Conservation (phyloP, 768 basidiomycete genomes). For the Hygrocybe coccinea region DNA sequence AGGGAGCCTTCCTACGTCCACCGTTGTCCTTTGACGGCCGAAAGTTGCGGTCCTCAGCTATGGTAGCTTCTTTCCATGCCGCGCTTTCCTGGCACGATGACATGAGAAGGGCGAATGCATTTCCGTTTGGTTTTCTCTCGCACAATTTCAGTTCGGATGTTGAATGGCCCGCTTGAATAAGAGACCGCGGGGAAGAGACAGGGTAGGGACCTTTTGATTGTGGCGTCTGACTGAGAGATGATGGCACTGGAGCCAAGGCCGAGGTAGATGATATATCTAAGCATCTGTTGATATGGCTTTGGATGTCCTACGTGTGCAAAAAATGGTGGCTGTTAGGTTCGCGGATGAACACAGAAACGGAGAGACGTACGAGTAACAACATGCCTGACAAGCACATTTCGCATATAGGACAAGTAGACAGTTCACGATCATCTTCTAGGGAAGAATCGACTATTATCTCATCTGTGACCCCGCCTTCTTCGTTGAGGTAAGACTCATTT, state of each 20-base stretch:
- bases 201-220: slow-evolving; percentile 12
- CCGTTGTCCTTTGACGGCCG: slow-evolving; percentile 44
- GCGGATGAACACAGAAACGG: neutral
- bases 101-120: slow-evolving; percentile 84
- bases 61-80: slow-evolving; percentile 77
- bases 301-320: slow-evolving; percentile 37
- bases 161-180: slow-evolving; percentile 20
- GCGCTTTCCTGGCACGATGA: slow-evolving; percentile 74
- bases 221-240: slow-evolving; percentile 8
- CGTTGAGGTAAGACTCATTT: slow-evolving; percentile 28
- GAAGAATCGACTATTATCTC: slow-evolving; percentile 19
- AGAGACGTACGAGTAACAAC: slow-evolving; percentile 6
- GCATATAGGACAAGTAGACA: slow-evolving; percentile 25
- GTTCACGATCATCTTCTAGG: slow-evolving; percentile 24
- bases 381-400: slow-evolving; percentile 21
- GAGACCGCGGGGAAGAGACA: slow-evolving; percentile 17
- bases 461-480: slow-evolving; percentile 23
- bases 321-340: too few relatives aligned
- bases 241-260: neutral
- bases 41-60: slow-evolving; percentile 44
- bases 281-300: slow-evolving; percentile 56
- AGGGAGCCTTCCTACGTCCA: slow-evolving; percentile 74
- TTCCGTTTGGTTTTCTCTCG: slow-evolving; percentile 17
- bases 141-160: slow-evolving; percentile 1
- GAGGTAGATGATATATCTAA: slow-evolving; percentile 27